Conservation (phyloP, 202 grass and related monocot genomes). For the Schoenoplectus tabernaemontani region DNA sequence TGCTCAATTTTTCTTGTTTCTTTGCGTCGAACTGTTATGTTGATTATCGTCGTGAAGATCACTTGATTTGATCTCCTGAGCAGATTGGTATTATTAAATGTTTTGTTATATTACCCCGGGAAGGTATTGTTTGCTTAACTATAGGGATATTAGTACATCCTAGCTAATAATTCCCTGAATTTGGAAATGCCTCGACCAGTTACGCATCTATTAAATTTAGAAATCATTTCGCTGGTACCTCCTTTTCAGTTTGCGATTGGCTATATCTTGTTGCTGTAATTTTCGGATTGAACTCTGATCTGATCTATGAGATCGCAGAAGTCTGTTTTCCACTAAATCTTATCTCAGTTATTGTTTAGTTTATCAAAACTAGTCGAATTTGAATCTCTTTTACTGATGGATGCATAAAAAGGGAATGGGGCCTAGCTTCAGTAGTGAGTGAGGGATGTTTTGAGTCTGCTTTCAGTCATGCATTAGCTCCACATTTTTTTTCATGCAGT, state of each 20-base stretch:
- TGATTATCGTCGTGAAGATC: slow-evolving; percentile 15
- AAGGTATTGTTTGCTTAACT: too few species aligned
- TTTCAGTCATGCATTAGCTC: background rate
- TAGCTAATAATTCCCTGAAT: slow-evolving; percentile 1
- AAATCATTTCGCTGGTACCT: background rate
- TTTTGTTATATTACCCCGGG: background rate
- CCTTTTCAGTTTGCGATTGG: background rate
- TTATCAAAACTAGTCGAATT: background rate
- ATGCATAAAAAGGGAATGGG: slow-evolving; percentile 8
- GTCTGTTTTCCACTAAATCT: background rate
- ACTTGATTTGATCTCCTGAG: slow-evolving; percentile 7
- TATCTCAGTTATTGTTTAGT: background rate
- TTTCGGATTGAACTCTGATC: slow-evolving; percentile 20
- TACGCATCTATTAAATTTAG: background rate
- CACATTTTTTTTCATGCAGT: too few species aligned
- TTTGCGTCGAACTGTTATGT: background rate
- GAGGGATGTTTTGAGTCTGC: background rate
- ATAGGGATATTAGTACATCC: background rate
- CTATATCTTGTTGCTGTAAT: background rate
- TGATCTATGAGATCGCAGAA: background rate
- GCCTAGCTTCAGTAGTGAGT: background rate
- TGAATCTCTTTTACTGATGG: background rate
- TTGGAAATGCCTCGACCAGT: background rate
- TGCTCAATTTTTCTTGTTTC: background rate
- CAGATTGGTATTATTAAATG: background rate